These are phyloP conservation scores for Penicillium diatomitis DNA, from an alignment of 495 filamentous ascomycete species.

Conservation along the genomic window DNA sequence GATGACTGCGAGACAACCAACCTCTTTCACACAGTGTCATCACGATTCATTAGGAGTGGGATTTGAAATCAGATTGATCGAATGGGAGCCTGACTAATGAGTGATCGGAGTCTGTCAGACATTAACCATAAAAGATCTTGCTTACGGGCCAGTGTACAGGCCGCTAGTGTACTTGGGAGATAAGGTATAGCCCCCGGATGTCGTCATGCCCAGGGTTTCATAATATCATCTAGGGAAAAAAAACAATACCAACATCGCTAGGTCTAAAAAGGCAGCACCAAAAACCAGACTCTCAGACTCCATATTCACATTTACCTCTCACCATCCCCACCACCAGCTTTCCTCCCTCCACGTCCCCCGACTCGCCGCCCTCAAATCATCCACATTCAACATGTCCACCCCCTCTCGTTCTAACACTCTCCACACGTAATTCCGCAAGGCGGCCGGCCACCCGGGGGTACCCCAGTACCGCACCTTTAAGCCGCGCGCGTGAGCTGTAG, in stretches of 20 bases:
- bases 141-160: no score
- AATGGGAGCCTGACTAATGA: no score
- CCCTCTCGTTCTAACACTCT: slow-evolving; percentile 51
- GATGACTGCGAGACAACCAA: no score
- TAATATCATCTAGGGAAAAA: no score
- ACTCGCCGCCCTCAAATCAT: slow-evolving; percentile 18
- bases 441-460: slow-evolving; percentile 50
- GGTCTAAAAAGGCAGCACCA: background rate
- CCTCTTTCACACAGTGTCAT: no score
- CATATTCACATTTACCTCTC: background rate
- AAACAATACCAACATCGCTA: background rate
- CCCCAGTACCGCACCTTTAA: slow-evolving; percentile 60
- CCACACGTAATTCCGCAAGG: slow-evolving; percentile 56
- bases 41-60: no score
- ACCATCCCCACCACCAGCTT: slow-evolving; percentile 6
- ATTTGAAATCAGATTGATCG: no score
- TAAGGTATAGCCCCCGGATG: no score
- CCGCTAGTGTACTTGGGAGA: no score
- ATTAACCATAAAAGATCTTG: no score
- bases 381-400: slow-evolving; percentile 34
- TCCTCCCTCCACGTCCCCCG: slow-evolving; percentile 12
- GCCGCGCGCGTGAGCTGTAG: slow-evolving; percentile 49
- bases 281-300: background rate
- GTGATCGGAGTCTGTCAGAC: no score
- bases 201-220: no score